Evolutionary conservation across 106 monocot genomes (phyloP), one percentile per base, ranked within the genome.

Genomic region (Vanilla planifolia): DNA sequence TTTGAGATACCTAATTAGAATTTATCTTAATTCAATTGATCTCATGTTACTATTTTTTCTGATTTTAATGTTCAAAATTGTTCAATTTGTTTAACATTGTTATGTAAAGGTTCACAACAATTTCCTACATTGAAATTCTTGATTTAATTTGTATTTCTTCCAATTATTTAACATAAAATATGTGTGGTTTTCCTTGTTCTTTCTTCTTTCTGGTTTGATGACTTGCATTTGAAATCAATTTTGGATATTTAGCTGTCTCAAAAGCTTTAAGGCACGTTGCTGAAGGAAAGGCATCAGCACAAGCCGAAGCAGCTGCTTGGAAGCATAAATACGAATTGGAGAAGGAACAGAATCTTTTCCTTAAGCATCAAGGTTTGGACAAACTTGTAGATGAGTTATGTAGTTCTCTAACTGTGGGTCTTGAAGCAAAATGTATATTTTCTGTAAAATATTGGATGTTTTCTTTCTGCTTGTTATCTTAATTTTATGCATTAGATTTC

Each of bases 301-400:
- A 95, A 75, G 78, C 74, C 53, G 95, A 95, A 61, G 86, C 95
- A 50, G 86, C 83, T 66, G 81, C 79, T 61, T 95, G 95, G 95
- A 95, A 84, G 71, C 77, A 77, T 21, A 90, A 90, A 69, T 95
- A 95, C 71, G 86, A 95, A 74, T 39, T 84, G 47, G 95, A 90
- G 66, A 95, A 67, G 51, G 86, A 46, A 60, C 62, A 47, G 25
- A 95, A 85, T 71, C 45, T 73, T 48, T 66, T 65, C 36, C 53
- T 51, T 64, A 69, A 71, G 51, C 43, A 59, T 59, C 73, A 79
- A 89, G 93, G 93, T 90, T 57, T 52, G 22, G n/a, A 62, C 39
- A 7, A 23, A 43, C 51, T 9, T 60, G 16, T 30, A 28, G 28
- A 40, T 29, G 17, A 48, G 21, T 48, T 29, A 23, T 32, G 45